Evolutionary conservation across 2,329 filamentous ascomycete genomes (phyloP).

Genomic region (Aspergillus niger): DNA sequence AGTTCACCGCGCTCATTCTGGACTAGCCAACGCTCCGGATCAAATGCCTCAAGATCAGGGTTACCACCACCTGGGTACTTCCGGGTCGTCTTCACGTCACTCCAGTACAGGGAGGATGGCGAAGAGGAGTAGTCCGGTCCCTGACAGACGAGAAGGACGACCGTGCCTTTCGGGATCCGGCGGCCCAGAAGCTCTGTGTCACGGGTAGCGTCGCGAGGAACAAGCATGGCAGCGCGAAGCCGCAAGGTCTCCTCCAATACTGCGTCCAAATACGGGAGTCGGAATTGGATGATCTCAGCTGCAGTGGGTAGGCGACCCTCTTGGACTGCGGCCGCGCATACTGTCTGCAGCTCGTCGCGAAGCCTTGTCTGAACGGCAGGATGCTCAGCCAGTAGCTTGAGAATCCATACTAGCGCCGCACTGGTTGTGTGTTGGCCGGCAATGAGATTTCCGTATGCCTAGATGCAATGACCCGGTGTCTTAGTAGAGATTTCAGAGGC

Average conservation of each 20-base stretch:
- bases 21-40: background rate
- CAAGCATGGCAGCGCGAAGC: conserved; percentile 24
- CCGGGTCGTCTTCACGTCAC: background rate
- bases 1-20: background rate
- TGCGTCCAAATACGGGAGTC: conserved; percentile 47
- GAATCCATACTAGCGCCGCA: conserved; percentile 44
- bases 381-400: conserved; percentile 44
- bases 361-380: conserved; percentile 40
- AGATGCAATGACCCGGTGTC: background rate
- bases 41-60: background rate
- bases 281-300: conserved; percentile 33
- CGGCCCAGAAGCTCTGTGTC: conserved; percentile 48
- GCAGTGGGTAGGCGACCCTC: conserved; percentile 17
- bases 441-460: conserved; percentile 37
- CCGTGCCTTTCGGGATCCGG: conserved; percentile 43
- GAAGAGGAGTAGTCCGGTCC: background rate
- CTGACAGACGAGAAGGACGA: conserved; percentile 24
- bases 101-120: background rate
- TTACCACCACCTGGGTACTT: background rate
- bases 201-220: conserved; percentile 32
- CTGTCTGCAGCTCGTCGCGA: conserved; percentile 19
- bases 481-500: background rate
- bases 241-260: conserved; percentile 46
- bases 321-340: background rate
- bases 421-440: conserved; percentile 52